phyloP scores from a whole-genome alignment of 176 grass and related monocot genomes.

The Phyllostachys edulis region DNA sequence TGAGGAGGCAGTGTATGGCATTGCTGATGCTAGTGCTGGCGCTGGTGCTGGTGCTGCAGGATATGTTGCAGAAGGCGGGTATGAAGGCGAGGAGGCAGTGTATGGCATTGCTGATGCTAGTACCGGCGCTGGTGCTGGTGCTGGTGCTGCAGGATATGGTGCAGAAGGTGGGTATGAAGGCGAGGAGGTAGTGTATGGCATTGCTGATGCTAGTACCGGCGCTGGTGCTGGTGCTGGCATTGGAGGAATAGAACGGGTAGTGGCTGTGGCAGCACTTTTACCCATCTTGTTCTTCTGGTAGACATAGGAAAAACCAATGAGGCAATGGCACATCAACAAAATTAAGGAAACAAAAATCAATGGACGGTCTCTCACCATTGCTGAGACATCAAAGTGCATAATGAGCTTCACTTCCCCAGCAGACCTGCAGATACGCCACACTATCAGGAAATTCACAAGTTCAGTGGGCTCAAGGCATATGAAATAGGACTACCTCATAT shows the following conservation, averaged over 20 bases:
- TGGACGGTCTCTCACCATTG: slow-evolving; percentile 41
- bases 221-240: not conserved
- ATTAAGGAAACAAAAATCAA: not conserved
- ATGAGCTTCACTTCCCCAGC: slow-evolving; percentile 76
- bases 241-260: slow-evolving; percentile 15
- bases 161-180: slow-evolving; percentile 38
- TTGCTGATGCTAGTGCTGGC: too few species aligned
- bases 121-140: not conserved
- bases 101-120: slow-evolving; percentile 4
- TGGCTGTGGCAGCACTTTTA: not conserved
- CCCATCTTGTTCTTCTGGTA: slow-evolving; percentile 45
- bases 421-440: slow-evolving; percentile 40
- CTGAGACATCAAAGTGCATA: slow-evolving; percentile 72
- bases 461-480: slow-evolving; percentile 6
- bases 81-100: slow-evolving; percentile 21
- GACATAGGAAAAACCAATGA: slow-evolving; percentile 25
- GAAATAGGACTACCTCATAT: slow-evolving; percentile 45
- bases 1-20: slow-evolving; percentile 21
- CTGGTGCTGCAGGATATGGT: slow-evolving; percentile 33
- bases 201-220: not conserved
- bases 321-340: not conserved
- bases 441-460: slow-evolving; percentile 27
- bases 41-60: slow-evolving; percentile 20
- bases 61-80: slow-evolving; percentile 38
- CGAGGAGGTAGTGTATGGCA: slow-evolving; percentile 23